Percentiles rank a stretch among this genome's conserved stretches.
Conservation (phyloP, 2,329 filamentous ascomycete genomes). For the Calonectria honghensis region DNA sequence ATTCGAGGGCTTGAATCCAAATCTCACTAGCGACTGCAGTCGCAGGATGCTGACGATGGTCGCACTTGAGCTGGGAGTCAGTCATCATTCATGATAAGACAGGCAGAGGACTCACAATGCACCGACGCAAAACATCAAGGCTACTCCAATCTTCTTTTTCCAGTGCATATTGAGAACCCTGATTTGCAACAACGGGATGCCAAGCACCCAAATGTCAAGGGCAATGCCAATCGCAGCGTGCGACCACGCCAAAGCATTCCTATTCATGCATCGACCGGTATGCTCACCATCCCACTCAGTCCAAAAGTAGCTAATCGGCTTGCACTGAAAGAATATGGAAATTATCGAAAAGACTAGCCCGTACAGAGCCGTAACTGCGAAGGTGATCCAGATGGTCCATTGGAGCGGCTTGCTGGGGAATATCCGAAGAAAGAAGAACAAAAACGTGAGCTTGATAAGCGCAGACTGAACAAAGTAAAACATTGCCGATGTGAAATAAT, state of each 20-base stretch:
- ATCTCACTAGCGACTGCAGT: constrained; percentile 58
- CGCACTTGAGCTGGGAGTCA: constrained; percentile 51
- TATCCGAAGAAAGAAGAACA: constrained; percentile 74
- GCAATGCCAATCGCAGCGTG: constrained; percentile 72
- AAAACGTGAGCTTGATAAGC: constrained; percentile 69
- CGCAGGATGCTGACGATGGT: constrained; percentile 63
- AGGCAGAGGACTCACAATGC: constrained; percentile 60
- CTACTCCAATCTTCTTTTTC: constrained; percentile 69
- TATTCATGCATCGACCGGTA: constrained; percentile 68
- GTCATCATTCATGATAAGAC: not conserved
- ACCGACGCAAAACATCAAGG: constrained; percentile 71
- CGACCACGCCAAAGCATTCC: constrained; percentile 70
- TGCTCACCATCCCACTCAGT: constrained; percentile 69
- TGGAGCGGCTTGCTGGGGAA: constrained; percentile 66
- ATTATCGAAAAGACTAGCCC: constrained; percentile 66
- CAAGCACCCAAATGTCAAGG: constrained; percentile 71
- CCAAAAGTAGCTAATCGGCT: constrained; percentile 72
- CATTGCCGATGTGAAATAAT: constrained; percentile 65
- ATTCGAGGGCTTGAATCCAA: constrained; percentile 54
- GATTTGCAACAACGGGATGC: constrained; percentile 69
- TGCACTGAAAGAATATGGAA: constrained; percentile 69
- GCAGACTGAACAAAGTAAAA: constrained; percentile 68
- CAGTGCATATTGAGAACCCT: constrained; percentile 64
- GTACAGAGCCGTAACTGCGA: constrained; percentile 60
- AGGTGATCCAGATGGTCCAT: constrained; percentile 64